A percentile compares a stretch with the other conserved stretches of the same genome.
phyloP scores from a whole-genome alignment of 2,329 filamentous ascomycete species.

The Monosporascus sp. region DNA sequence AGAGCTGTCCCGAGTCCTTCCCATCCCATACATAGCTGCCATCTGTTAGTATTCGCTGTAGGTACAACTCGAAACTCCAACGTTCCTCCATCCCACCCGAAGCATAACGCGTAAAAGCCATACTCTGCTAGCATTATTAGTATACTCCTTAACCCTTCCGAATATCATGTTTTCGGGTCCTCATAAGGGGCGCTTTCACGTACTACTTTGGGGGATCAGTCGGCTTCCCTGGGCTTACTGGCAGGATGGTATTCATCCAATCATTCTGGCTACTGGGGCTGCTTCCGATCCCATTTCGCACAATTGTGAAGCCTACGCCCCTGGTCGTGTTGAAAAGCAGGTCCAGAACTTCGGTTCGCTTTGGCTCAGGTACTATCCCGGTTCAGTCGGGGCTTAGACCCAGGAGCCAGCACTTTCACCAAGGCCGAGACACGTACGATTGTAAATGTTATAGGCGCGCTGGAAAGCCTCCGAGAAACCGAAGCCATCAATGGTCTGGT shows the following conservation, averaged over 20 bases:
- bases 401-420: background rate
- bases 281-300: constrained; percentile 32
- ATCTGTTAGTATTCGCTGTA: background rate
- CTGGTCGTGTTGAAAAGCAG: constrained; percentile 29
- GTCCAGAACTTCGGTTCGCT: constrained; percentile 27
- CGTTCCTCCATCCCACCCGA: too few species aligned
- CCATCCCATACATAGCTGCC: constrained; percentile 4
- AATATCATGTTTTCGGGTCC: too few species aligned
- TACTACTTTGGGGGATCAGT: constrained; percentile 3
- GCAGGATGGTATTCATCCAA: constrained; percentile 10
- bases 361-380: constrained; percentile 19
- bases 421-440: background rate
- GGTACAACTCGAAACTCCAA: too few species aligned
- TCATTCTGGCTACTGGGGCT: constrained; percentile 26
- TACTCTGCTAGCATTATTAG: background rate
- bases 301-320: constrained; percentile 30
- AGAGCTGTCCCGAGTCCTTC: constrained; percentile 6
- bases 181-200: background rate
- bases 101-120: too few species aligned
- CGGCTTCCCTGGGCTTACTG: constrained; percentile 4
- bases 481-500: constrained; percentile 37
- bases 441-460: constrained; percentile 25
- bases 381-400: background rate
- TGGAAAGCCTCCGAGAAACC: constrained; percentile 37
- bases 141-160: background rate